A percentile compares a stretch with the other conserved stretches of the same genome.
These are phyloP conservation scores for Trebouxia sp. DNA, from an alignment of 139 green algal species.

Conservation along the genomic window DNA sequence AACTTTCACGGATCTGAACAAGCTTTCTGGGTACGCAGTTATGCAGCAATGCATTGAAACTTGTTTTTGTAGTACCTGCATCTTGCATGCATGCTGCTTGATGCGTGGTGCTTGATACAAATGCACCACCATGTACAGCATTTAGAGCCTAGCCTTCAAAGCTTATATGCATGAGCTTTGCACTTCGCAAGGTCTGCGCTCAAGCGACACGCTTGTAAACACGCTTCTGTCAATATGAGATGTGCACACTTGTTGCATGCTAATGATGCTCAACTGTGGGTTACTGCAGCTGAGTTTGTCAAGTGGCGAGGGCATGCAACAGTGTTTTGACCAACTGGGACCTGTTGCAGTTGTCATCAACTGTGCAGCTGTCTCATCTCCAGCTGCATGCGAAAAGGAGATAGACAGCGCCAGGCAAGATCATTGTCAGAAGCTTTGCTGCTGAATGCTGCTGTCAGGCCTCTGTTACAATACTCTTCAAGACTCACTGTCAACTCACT, in stretches of 20 bases:
- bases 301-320: conserved; percentile 51
- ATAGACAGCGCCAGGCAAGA: conserved; percentile 40
- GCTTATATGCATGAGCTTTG: no score
- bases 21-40: conserved; percentile 32
- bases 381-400: conserved; percentile 64
- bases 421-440: conserved; percentile 43
- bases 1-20: conserved; percentile 8
- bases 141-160: no score
- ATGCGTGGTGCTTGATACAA: no score
- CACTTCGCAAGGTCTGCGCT: no score
- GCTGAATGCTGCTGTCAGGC: conserved; percentile 45
- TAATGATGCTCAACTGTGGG: not conserved
- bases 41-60: not conserved
- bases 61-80: not conserved
- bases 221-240: not conserved
- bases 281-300: conserved; percentile 48
- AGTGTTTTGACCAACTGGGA: conserved; percentile 43
- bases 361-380: conserved; percentile 65
- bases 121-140: no score
- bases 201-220: not conserved
- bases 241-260: not conserved
- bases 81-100: not conserved
- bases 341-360: conserved; percentile 63
- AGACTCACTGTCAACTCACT: not conserved
- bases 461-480: not conserved